These are phyloP conservation scores for Pythium vanterpoolii DNA, from an alignment of 352 stramenopile genomes.

Conservation along the genomic window DNA sequence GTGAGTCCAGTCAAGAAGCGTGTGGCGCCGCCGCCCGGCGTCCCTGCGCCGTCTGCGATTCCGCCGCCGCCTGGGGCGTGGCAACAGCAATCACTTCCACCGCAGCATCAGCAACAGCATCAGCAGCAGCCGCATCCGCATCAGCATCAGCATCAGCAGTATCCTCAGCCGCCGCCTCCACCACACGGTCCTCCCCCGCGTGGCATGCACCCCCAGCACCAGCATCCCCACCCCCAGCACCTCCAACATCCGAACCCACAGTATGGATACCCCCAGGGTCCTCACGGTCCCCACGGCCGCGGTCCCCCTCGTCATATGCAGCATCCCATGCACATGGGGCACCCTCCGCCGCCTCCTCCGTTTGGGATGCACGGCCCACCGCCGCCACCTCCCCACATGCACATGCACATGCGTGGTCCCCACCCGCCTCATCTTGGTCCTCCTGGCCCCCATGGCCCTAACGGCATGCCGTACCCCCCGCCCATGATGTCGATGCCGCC, in stretches of 20 bases:
- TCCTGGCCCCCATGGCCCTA: slow-evolving; percentile 20
- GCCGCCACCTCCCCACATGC: slow-evolving; percentile 17
- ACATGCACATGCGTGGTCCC: slow-evolving; percentile 38
- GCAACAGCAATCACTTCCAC: slow-evolving; percentile 15
- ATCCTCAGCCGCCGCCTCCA: slow-evolving; percentile 20
- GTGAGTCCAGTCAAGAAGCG: slow-evolving; percentile 15
- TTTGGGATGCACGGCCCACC: too few relatives aligned
- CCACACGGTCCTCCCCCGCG: slow-evolving; percentile 21
- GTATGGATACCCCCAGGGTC: slow-evolving; percentile 24
- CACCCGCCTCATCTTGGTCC: slow-evolving; percentile 16
- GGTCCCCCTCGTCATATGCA: slow-evolving; percentile 23
- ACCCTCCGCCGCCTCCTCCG: slow-evolving; percentile 19
- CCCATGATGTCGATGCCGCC: slow-evolving; percentile 38
- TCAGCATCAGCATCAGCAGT: slow-evolving; percentile 25
- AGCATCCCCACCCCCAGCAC: neutral
- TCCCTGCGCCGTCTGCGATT: slow-evolving; percentile 18
- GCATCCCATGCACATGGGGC: slow-evolving; percentile 21
- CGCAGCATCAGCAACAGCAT: neutral
- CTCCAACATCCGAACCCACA: slow-evolving; percentile 7
- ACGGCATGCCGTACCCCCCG: slow-evolving; percentile 36
- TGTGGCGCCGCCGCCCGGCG: slow-evolving; percentile 9
- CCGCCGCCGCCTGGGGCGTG: slow-evolving; percentile 26
- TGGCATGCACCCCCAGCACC: slow-evolving; percentile 10
- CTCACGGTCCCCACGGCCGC: slow-evolving; percentile 23
- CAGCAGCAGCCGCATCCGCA: slow-evolving; percentile 6